Evolutionary conservation across 345 rosid species (phyloP).

Genomic region (Raphanus raphanistrum): DNA sequence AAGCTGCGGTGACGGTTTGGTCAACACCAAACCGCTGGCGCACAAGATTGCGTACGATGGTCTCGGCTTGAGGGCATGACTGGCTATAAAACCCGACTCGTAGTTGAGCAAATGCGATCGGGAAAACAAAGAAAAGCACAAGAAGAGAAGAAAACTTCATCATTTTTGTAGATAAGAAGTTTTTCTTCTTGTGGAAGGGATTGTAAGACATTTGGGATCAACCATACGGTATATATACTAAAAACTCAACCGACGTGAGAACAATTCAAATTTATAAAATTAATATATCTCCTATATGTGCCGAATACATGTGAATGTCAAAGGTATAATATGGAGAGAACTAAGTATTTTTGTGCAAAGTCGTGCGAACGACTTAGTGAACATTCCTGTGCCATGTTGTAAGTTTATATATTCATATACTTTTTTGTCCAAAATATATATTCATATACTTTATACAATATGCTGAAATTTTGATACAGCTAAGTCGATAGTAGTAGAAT

Average conservation of each 20-base stretch:
- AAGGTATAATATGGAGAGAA: constrained; percentile 2
- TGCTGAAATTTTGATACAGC: constrained; percentile 23
- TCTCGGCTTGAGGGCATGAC: constrained; percentile 66
- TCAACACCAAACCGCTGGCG: constrained; percentile 44
- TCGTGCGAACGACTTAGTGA: constrained; percentile 36
- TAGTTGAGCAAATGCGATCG: constrained; percentile 46
- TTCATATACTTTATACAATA: neutral
- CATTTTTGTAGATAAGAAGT: constrained; percentile 2
- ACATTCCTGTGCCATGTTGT: constrained; percentile 25
- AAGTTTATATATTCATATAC: neutral
- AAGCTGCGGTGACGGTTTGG: constrained; percentile 54
- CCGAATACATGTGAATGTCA: constrained; percentile 24
- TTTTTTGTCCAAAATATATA: too few species aligned
- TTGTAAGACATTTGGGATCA: constrained; percentile 16
- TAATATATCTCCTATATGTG: neutral
- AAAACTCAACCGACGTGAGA: constrained; percentile 7
- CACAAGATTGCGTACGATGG: constrained; percentile 48
- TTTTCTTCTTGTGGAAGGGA: constrained; percentile 5
- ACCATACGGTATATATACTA: constrained; percentile 21
- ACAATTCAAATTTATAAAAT: neutral
- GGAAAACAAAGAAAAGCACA: constrained; percentile 37
- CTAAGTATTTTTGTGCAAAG: constrained; percentile 8
- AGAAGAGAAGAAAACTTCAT: constrained; percentile 38
- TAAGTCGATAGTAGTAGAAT: constrained; percentile 22
- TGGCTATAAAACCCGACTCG: constrained; percentile 55